Base-by-base conservation (phyloP, 2,329 filamentous ascomycete species). In the Aquanectria penicillioides region DNA sequence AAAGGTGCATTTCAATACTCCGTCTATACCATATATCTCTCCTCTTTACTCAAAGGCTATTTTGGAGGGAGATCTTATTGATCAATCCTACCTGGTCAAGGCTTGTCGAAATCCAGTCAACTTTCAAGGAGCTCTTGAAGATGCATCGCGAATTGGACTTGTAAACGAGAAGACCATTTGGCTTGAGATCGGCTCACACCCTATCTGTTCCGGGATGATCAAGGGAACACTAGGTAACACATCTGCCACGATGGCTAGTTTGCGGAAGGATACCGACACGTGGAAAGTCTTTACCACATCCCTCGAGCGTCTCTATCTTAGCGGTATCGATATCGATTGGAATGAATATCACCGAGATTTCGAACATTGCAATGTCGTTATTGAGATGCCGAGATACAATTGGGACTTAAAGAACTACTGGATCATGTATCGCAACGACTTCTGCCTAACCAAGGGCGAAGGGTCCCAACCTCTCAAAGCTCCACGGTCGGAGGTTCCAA, bases 331-430 rank as follows among this genome's bases (percentile, higher is more conserved):
- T 36, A 78, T 94, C 57, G 81, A 89, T 71, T 90, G 57, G 80
- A 91, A 87, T 59, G 90, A 92, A 74, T 91, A 85, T 69, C 86
- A 91, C 64, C 77, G 83, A 51, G 77, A 80, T 58, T 83, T 83
- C 62, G 67, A 69, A 17, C 53, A 65, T 0, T 75, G 72, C 11
- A 73, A 78, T 3, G 74, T 74, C 4, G 79, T 93, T 9, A 75
- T 92, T 6, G 78, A 85, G 6, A 77, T 93, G 1, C 91, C 91
- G 0, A 83, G 84, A 2, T 94, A 93, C 71, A 82, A 82, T 0
- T 94, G 90, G 76, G 88, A 93, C 67, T 80, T 86, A 67, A 91
- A 92, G 80, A 89, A 86, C 63, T 92, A 93, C 71, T 88, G 85
- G 85, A 79, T 86, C 36, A 80, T 82, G 67, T 87, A 86, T 69